A percentile compares a stretch with the other conserved stretches of the same genome.
Conservation (phyloP, 352 stramenopile genomes). For the Pythium aquatile region DNA sequence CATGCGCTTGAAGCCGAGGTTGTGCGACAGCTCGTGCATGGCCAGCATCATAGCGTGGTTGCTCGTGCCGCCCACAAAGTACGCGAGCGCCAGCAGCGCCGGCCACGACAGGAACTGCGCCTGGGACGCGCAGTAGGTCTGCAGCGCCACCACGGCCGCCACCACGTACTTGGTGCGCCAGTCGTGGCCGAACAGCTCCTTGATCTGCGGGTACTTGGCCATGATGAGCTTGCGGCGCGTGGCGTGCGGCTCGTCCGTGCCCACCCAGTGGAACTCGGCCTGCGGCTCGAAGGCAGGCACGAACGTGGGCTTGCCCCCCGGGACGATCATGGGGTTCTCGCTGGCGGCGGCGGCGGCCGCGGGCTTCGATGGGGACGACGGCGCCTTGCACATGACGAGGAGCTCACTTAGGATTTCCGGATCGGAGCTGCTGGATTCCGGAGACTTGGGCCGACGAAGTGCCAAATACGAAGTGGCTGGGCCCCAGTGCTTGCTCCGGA, state of each 20-base stretch:
- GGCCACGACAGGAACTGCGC: conserved; percentile 69
- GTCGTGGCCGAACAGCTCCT: conserved; percentile 86
- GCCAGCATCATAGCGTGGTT: conserved; percentile 95
- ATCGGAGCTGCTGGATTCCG: conserved; percentile 12
- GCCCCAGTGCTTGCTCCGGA: not conserved
- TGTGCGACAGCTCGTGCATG: conserved; percentile 97
- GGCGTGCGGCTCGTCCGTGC: conserved; percentile 85
- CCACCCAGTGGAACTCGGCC: conserved; percentile 82
- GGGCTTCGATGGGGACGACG: conserved; percentile 39
- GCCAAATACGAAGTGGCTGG: conserved; percentile 25
- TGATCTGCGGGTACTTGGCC: conserved; percentile 89
- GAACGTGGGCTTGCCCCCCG: conserved; percentile 42
- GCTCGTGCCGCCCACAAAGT: conserved; percentile 88
- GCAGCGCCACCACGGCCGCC: conserved; percentile 61
- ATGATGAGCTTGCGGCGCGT: conserved; percentile 81
- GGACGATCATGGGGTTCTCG: conserved; percentile 34
- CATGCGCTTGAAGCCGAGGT: conserved; percentile 92
- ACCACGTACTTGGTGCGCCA: conserved; percentile 89
- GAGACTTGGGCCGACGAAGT: conserved; percentile 6
- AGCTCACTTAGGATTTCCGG: not conserved
- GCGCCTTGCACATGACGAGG: conserved; percentile 29
- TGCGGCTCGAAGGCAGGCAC: conserved; percentile 43
- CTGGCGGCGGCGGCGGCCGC: conserved; percentile 31
- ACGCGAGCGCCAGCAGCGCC: conserved; percentile 58
- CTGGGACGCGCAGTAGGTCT: conserved; percentile 78